Base-by-base conservation (phyloP, 2,329 filamentous ascomycete genomes). In the Coniochaeta pulveracea region DNA sequence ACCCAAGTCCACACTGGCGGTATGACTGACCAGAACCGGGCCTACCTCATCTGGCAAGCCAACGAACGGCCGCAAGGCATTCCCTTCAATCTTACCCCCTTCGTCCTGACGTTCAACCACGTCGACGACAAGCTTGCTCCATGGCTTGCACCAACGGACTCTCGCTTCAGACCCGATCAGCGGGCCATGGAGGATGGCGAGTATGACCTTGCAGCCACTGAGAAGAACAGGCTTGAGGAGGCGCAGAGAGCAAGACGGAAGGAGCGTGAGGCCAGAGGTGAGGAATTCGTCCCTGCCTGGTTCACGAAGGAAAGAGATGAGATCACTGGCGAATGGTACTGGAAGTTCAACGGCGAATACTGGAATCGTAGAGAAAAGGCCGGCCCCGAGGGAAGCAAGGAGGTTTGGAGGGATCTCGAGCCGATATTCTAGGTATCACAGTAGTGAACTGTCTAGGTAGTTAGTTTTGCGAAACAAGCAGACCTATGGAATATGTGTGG, bases 141-240 rank as follows among this genome's bases (percentile, higher is more conserved):
- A 4, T 76, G 80, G 60, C 62, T 98, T 11, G 83, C 91, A 23
- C 91, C 91, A 1, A 98, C 91, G 0, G 91, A 98, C 55, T 93
- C 89, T 2, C 72, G 91, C n/a, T 65, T 94, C 19, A 72, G 91
- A 19, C 89, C 91, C 0, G 91, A 98, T 56, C 91, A 98, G 61
- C 72, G 91, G 9, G 91, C 91, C 2, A 98, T 98, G 91, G 91
- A 98, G 55, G 88, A 96, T 40, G 91, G 89, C n/a, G 76, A 88
- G 57, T 98, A 98, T 51, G 89, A 96, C 49, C 69, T 91, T 38
- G 91, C 91, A 2, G 91, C 89, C 0, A 74, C 72, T 5, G 91
- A 98, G 64, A 98, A 98, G 72, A 91, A 89, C 49, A 71, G 91
- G 2, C 73, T 98, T 0, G 91, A 98, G 57, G 83, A 95, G 61